Conservation (phyloP, 164 flowering plant genomes). For the Houttuynia cordata region DNA sequence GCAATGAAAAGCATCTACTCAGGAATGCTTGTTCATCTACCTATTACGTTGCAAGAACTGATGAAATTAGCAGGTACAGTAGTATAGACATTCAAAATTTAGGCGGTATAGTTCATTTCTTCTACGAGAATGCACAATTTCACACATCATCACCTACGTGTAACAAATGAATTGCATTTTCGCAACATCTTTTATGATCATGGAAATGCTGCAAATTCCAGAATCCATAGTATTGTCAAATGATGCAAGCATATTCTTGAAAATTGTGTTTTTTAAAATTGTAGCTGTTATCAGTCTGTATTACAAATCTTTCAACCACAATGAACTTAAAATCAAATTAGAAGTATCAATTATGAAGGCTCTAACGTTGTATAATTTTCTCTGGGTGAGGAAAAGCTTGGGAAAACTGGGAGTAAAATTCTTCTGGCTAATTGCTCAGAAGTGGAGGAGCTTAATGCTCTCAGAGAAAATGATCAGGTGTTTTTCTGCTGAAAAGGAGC, state of each 20-base stretch:
- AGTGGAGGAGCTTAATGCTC: conserved; percentile 58
- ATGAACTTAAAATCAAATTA: too few relatives aligned
- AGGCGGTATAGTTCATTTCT: neutral
- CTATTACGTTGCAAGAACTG: conserved; percentile 46
- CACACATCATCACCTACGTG: neutral
- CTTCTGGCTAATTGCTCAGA: conserved; percentile 64
- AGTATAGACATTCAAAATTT: neutral
- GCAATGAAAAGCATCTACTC: conserved; percentile 14
- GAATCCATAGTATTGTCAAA: too few relatives aligned
- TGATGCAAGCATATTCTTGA: too few relatives aligned
- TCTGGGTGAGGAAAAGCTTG: conserved; percentile 38
- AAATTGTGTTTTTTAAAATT: too few relatives aligned
- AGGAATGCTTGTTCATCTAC: conserved; percentile 60
- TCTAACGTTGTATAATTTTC: conserved; percentile 11
- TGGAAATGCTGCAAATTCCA: too few relatives aligned
- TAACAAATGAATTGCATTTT: neutral
- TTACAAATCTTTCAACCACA: too few relatives aligned
- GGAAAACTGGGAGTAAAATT: conserved; percentile 40
- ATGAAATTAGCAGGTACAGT: conserved; percentile 51
- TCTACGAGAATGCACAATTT: too few relatives aligned
- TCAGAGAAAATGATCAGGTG: conserved; percentile 76
- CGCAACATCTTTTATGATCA: too few relatives aligned
- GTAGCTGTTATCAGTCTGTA: too few relatives aligned
- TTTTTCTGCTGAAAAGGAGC: conserved; percentile 31
- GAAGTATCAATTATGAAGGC: neutral